Conservation (phyloP, 306 rosid species). For the Luffa aegyptiaca region DNA sequence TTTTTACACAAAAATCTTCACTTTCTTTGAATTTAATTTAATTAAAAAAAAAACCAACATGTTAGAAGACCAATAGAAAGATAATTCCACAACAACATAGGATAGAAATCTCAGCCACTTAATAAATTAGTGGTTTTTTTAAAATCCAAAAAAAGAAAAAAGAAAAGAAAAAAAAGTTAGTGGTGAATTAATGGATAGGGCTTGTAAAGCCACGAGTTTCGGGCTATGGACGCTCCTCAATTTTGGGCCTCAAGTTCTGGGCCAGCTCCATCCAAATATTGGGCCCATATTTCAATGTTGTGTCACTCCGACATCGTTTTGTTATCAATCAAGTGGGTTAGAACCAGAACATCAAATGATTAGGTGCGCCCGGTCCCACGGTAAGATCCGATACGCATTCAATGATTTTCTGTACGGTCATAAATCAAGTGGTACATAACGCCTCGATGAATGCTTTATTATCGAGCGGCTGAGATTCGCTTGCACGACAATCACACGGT, state of each 20-base stretch:
- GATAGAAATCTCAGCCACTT: not conserved
- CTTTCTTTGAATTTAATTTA: not conserved
- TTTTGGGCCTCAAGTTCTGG: not conserved
- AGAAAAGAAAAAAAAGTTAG: not conserved
- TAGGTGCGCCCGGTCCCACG: not conserved
- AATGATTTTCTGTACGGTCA: not conserved
- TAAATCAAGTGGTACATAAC: not conserved
- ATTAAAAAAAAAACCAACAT: not conserved
- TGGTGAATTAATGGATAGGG: not conserved
- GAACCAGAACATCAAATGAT: no score
- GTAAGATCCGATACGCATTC: not conserved
- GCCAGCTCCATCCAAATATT: not conserved
- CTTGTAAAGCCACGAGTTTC: slow-evolving; percentile 8
- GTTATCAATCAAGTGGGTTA: not conserved
- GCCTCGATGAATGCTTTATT: no score
- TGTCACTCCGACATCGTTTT: not conserved
- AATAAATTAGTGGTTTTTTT: not conserved
- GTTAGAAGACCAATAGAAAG: not conserved
- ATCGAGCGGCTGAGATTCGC: not conserved
- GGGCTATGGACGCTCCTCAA: not conserved
- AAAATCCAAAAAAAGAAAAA: not conserved
- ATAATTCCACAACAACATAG: not conserved
- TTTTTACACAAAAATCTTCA: not conserved
- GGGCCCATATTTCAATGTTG: not conserved
- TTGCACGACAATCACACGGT: not conserved